A percentile compares a stretch with the other conserved stretches of the same genome.
These are phyloP conservation scores for Pseudopithomyces maydicus DNA, from an alignment of 2,329 filamentous ascomycete species.

Conservation along the genomic window DNA sequence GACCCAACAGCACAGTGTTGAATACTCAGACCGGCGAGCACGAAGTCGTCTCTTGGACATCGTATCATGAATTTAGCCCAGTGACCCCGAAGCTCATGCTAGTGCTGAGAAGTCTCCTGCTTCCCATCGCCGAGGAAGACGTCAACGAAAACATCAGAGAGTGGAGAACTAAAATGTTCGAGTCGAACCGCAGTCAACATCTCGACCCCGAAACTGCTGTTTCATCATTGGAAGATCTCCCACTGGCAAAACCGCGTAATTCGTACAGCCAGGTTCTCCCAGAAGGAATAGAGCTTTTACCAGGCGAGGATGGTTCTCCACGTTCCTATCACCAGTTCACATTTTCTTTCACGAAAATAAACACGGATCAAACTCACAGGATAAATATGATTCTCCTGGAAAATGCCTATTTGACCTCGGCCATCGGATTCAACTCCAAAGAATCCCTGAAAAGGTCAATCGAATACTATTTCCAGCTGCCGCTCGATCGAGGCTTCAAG, in stretches of 20 bases:
- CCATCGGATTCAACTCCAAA: not conserved
- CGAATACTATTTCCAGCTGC: not conserved
- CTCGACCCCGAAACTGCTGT: not conserved
- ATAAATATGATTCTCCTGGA: not conserved
- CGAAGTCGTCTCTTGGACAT: constrained; percentile 10
- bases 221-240: constrained; percentile 17
- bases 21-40: constrained; percentile 7
- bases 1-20: constrained; percentile 15
- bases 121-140: constrained; percentile 25
- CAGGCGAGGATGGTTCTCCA: not conserved
- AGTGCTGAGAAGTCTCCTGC: constrained; percentile 21
- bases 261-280: constrained; percentile 10
- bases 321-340: not conserved
- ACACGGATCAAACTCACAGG: not conserved
- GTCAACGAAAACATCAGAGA: not conserved
- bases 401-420: not conserved
- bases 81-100: constrained; percentile 28
- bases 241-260: constrained; percentile 12
- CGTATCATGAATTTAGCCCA: constrained; percentile 18
- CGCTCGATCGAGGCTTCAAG: not conserved
- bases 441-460: not conserved
- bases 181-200: not conserved
- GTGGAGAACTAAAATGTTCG: not conserved
- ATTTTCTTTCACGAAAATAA: not conserved
- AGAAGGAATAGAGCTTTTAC: not conserved